phyloP scores from a whole-genome alignment of 2,329 filamentous ascomycete genomes.

The Mycocentrospora acerina region DNA sequence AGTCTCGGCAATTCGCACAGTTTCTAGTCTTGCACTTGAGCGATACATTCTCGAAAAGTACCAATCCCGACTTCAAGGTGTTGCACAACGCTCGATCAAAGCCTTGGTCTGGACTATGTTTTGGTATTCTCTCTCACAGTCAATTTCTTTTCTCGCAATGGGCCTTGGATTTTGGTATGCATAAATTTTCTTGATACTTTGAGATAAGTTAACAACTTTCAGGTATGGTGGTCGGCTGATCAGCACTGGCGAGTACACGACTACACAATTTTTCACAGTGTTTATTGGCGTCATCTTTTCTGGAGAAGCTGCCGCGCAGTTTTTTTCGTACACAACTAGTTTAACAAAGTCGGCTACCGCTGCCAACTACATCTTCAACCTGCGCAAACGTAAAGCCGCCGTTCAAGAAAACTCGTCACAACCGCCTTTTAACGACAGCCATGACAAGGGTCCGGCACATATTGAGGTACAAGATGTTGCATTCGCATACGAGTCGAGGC shows the following conservation, averaged over 20 bases:
- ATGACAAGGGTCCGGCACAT: conserved; percentile 36
- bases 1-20: conserved; percentile 89
- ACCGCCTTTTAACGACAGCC: conserved; percentile 33
- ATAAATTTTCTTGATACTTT: conserved; percentile 58
- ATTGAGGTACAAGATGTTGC: conserved; percentile 64
- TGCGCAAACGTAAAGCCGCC: conserved; percentile 41
- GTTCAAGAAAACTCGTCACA: conserved; percentile 41
- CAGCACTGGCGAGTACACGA: conserved; percentile 53
- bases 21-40: conserved; percentile 87
- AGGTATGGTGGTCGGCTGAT: conserved; percentile 42
- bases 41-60: conserved; percentile 73
- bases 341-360: conserved; percentile 96
- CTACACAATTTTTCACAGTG: conserved; percentile 90
- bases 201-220: conserved; percentile 26
- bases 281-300: conserved; percentile 59
- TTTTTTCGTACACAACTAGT: conserved; percentile 92
- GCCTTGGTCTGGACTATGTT: conserved; percentile 71
- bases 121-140: conserved; percentile 84
- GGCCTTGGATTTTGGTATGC: conserved; percentile 40
- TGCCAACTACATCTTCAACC: conserved; percentile 57
- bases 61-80: conserved; percentile 59
- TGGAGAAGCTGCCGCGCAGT: conserved; percentile 71
- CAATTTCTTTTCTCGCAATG: conserved; percentile 57
- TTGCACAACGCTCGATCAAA: conserved; percentile 58
- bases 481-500: conserved; percentile 77